Base-by-base conservation (phyloP, 371 early-diverging fungal genomes). In the Apophysomyces trapeziformis region DNA sequence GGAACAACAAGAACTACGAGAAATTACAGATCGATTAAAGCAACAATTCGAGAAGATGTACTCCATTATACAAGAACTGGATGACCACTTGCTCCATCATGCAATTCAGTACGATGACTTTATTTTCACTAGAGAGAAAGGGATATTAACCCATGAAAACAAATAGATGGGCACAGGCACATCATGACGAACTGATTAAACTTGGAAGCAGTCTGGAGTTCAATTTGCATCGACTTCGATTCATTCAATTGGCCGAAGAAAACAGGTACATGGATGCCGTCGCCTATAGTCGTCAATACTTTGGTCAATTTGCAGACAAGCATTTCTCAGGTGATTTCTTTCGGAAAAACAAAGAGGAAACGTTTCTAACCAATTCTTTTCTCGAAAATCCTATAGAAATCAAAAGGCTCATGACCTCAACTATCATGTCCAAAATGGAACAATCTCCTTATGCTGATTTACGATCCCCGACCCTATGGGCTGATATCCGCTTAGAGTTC, bases 141-240 rank as follows among this genome's bases (percentile, higher is more conserved):
- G 18, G 16, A 9, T n/a, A 11, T 50, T 7, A 26, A 26, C 32
- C 32, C 1, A 26, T 26, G 32, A 2, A 26, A 26, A 26, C 32
- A 7, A 7, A 39, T 58, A 90, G 88, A 38, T 97, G 98, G 98
- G 91, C 95, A 5, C 69, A 69, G 32, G 65, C 64, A 43, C 78
- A 92, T 63, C 77, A 87, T 11, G 82, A 79, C 2, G 85, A 75
- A 47, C 78, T 97, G 43, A 78, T 70, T 21, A 75, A 76, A 32
- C 66, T 80, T 18, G 90, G 88, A 1, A 88, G 90, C n/a, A 70
- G 75, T 7, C 80, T 98, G 35, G 96, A 93, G 72, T 98, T 97
- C 77, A 76, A 87, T 36, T 79, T 98, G 44, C 94, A 93, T 65
- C 79, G 89, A 59, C 82, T 93, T 64, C 87, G 85, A 61, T 96